Base-by-base conservation (phyloP, 169 alveolate species). In the Theileria sp. region DNA sequence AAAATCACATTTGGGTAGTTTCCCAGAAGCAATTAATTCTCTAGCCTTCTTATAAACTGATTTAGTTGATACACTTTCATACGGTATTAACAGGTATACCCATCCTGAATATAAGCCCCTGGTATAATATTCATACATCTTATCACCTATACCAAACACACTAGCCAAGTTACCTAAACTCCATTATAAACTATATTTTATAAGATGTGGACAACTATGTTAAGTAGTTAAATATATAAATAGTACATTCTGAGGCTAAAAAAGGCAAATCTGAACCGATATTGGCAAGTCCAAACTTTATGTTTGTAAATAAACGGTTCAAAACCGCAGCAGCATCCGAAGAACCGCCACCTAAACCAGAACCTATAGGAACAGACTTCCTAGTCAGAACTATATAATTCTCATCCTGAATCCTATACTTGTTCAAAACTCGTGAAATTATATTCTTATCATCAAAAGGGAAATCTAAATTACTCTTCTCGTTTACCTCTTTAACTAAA, bases 321-420 rank as follows among this genome's bases (percentile, higher is more conserved):
- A 90, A 67, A 50, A 87, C 71, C 15, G 80, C 58, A 21, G 93
- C 94, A 13, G 91, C 93, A 69, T 90, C 90, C 7, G 93, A 86
- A 4, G 94, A 84, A 3, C 94, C 94, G 19, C 94, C 94, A 12
- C 94, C 94, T 13, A 90, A 69, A n/a, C 94, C 94, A 25, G 93
- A 69, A 30, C 92, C 92, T 10, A 87, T 71, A 23, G 88, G 87
- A 19, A 80, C 79, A 12, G 84, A 73, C 54, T 90, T 90, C 66
- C 79, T 74, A 21, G 86, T 77, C 70, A 86, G 86, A 51, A 87
- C 79, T 50, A 90, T 34, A n/a, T 80, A 90, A 62, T 75, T 77
- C 54, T 76, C 80, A n/a, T 60, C 84, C 44, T 67, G 56, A 34
- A 61, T 58, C 71, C 87, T 49, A 44, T 80, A 81, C 54, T 38